Evolutionary conservation across 805 yeast species (phyloP), one percentile per base, ranked within the genome.

Genomic region (Suhomyces faveliae): DNA sequence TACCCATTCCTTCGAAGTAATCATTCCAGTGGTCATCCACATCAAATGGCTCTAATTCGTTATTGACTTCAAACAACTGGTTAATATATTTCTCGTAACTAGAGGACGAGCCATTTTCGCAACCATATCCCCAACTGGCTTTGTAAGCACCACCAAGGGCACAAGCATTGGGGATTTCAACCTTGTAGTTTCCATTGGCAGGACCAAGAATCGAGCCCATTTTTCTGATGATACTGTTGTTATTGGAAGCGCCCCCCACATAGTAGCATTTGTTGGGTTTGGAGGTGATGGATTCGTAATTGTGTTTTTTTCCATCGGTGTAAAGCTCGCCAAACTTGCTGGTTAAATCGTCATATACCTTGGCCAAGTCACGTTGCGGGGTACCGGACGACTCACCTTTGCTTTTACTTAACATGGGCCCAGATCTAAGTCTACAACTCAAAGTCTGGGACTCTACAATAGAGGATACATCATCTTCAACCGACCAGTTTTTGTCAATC

Each of bases 91-190:
- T 56, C 75, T 67, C 67, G 61, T 72, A 84, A 71, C 47, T 71
- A 58, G 64, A 68, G 12, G 59, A 48, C 8, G 56, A 56, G 15
- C 58, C 53, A 20, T 47, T 27, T 51, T 71, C 76, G 48, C 67
- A 67, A 46, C 60, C 52, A 48, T 63, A 66, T 33, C 88, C 79
- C 95, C 95, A 89, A 42, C 84, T 71, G 1, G 96, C 92, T 61
- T 87, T 86, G 67, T 78, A 87, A 37, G 95, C 92, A 3, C 96
- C 96, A 21, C 97, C 97, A 29, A 88, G 65, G 0, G 96, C 97
- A 74, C 97, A 90, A 1, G 96, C 94, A 66, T 90, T 90, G 6
- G 92, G 82, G 41, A 88, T 79, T 58, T 87, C 90, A 33, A 86
- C 83, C 50, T 81, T 79, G 62, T 67, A 87, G 51, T 85, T 82